Conservation (phyloP, 2,329 filamentous ascomycete genomes). For the Plenodomus biglobosus region DNA sequence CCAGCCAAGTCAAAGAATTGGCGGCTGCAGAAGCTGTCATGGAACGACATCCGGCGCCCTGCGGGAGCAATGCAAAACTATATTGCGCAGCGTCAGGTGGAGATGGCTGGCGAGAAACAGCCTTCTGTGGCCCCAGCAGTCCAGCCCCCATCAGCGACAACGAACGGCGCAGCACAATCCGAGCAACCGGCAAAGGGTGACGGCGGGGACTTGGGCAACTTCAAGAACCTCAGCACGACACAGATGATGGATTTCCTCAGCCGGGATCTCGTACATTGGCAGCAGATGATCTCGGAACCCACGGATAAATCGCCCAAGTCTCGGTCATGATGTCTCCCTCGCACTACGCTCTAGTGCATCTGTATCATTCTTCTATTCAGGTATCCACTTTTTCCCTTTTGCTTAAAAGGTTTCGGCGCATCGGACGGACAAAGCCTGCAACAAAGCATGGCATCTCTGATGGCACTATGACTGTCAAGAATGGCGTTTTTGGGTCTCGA, state of each 20-base stretch:
- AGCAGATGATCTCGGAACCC: conserved; percentile 55
- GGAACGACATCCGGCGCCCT: conserved; percentile 85
- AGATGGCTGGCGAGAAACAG: conserved; percentile 67
- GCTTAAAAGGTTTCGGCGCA: background rate
- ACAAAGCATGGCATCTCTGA: background rate
- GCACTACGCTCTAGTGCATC: background rate
- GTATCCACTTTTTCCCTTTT: background rate
- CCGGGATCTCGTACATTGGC: conserved; percentile 80
- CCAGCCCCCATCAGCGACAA: conserved; percentile 17
- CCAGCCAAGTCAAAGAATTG: conserved; percentile 62
- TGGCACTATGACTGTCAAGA: conserved; percentile 3
- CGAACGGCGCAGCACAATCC: conserved; percentile 25
- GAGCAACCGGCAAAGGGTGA: conserved; percentile 47
- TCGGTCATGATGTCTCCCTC: background rate
- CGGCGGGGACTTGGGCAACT: conserved; percentile 46
- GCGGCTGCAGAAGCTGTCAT: conserved; percentile 65
- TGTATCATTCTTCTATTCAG: background rate
- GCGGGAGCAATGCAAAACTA: conserved; percentile 85
- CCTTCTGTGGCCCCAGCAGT: conserved; percentile 28
- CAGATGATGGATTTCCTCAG: conserved; percentile 92
- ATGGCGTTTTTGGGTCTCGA: conserved; percentile 15
- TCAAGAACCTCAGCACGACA: conserved; percentile 73
- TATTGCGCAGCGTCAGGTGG: conserved; percentile 84
- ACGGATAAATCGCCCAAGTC: conserved; percentile 28
- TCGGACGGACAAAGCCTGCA: background rate